Percentiles rank a stretch among this genome's conserved stretches.
phyloP scores from a whole-genome alignment of 179 eudicot species.

The Spergularia azorica region DNA sequence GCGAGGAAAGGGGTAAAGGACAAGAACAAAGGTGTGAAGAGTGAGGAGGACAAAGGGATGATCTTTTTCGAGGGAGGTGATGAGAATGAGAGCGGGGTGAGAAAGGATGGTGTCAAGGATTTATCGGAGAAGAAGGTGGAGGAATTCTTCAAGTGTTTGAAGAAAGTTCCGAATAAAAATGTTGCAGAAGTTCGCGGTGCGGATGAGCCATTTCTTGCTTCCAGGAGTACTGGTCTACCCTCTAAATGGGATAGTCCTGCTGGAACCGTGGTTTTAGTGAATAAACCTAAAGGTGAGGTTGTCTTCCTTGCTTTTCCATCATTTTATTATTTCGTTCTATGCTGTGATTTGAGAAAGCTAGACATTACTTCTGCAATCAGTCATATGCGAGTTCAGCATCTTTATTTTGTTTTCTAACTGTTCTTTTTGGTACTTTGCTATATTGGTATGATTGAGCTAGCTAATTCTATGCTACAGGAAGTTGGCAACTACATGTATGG shows the following conservation, averaged over 20 bases:
- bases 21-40: slow-evolving; percentile 19
- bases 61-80: slow-evolving; percentile 65
- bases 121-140: slow-evolving; percentile 81
- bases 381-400: not conserved
- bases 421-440: not conserved
- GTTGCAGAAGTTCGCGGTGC: slow-evolving; percentile 30
- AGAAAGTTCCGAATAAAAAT: slow-evolving; percentile 71
- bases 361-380: not conserved
- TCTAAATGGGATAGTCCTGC: slow-evolving; percentile 74
- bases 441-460: not conserved
- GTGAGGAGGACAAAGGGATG: slow-evolving; percentile 56
- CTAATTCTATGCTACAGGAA: not conserved
- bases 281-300: slow-evolving; percentile 86
- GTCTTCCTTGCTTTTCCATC: not conserved
- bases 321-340: not conserved
- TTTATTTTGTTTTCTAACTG: not conserved
- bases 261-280: slow-evolving; percentile 84
- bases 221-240: slow-evolving; percentile 77
- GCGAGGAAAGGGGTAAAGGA: not conserved
- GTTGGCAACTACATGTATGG: not conserved
- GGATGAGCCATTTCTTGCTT: slow-evolving; percentile 72
- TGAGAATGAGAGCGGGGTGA: slow-evolving; percentile 28
- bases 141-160: slow-evolving; percentile 90
- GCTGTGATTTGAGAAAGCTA: not conserved
- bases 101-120: slow-evolving; percentile 39